Base-by-base conservation (phyloP, 176 grass and related monocot genomes). In the Avena eriantha region DNA sequence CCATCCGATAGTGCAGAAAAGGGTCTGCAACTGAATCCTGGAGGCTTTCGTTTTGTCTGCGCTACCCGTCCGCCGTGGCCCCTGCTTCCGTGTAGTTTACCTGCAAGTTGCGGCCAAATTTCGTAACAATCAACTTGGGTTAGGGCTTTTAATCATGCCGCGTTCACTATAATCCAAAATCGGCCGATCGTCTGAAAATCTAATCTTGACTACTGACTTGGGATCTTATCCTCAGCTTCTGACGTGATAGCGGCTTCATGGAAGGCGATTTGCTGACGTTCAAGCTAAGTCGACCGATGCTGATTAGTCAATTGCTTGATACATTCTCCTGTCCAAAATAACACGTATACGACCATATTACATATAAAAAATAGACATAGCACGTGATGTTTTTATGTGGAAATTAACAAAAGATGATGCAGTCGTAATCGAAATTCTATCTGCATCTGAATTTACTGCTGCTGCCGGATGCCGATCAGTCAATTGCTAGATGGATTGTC, bases 1-100 rank as follows among this genome's bases (percentile, higher is more conserved):
- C 70, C 50, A 60, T 77, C 78, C 39, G 77, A 58, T 85, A 50
- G 69, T 65, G 31, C 77, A 85, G 60, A 86, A 86, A 89, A 68
- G 59, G 19, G 78, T 14, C 73, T 74, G 85, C 67, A 83, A 57
- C 85, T 53, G 85, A 80, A 84, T 26, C 85, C 74, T 49, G 19
- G 48, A 36, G 35, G 7, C n/a, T 16, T 74, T 35, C 50, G 14
- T 48, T 58, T 14, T 26, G 35, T 36, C n/a, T n/a, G n/a, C n/a
- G n/a, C n/a, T n/a, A n/a, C n/a, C n/a, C n/a, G n/a, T n/a, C n/a
- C n/a, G n/a, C n/a, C n/a, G n/a, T n/a, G n/a, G n/a, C 35, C 35
- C 35, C 35, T 36, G 35, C 39, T 41, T 41, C 39, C 39, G 77
- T 84, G 59, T 18, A 23, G 80, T n/a, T n/a, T n/a, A n/a, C n/a